Conservation (phyloP, 208 protist species). For the Leishmania martiniquensis region DNA sequence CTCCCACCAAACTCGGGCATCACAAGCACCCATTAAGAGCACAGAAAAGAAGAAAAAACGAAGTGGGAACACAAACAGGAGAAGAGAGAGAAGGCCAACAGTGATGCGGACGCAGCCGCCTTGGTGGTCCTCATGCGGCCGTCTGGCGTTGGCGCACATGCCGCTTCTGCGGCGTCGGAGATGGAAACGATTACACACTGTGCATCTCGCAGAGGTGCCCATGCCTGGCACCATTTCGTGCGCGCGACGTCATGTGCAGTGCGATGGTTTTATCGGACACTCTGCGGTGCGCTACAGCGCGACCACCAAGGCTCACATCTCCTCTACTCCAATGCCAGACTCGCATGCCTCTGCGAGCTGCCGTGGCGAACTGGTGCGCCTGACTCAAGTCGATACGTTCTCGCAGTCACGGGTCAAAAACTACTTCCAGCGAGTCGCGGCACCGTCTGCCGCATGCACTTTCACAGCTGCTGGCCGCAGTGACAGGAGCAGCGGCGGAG, state of each 20-base stretch:
- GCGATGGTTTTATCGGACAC: not conserved
- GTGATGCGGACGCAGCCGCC: not conserved
- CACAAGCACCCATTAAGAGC: too few species aligned
- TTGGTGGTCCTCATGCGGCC: not conserved
- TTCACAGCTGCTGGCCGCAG: not conserved
- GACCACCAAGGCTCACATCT: not conserved
- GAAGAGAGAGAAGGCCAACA: not conserved
- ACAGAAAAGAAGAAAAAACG: too few species aligned
- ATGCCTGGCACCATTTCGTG: not conserved
- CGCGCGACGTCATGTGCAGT: not conserved
- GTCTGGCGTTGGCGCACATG: not conserved
- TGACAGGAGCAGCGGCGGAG: not conserved
- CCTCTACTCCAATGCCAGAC: not conserved
- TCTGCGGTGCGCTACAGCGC: not conserved
- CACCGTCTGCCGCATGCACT: not conserved
- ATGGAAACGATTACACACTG: not conserved
- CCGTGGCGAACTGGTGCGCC: not conserved
- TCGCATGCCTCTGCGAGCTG: not conserved
- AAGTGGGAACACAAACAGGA: not conserved
- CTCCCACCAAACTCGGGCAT: too few species aligned
- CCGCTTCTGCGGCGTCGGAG: not conserved
- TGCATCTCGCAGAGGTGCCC: not conserved
- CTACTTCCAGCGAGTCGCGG: conserved; percentile 34
- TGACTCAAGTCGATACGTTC: conserved; percentile 32
- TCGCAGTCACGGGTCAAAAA: conserved; percentile 48